Evolutionary conservation across 106 monocot species (phyloP).

Genomic region (Allium fistulosum): DNA sequence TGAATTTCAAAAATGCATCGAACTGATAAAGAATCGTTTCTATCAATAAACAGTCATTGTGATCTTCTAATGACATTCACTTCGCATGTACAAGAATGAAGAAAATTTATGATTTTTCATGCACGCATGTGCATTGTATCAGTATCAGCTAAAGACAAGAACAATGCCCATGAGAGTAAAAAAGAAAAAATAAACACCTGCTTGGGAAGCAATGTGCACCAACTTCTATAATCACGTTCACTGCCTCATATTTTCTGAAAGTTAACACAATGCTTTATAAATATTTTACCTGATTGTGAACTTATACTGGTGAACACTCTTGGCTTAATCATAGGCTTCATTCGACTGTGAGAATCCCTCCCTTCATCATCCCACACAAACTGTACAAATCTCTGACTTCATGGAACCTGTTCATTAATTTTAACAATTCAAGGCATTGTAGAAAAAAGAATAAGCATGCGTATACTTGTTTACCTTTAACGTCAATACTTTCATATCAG

Average conservation of each 20-base stretch:
- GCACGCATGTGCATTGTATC: too few species aligned
- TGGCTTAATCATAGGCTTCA: conserved; percentile 50
- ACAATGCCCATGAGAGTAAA: background rate
- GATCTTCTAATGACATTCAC: too few species aligned
- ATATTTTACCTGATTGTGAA: conserved; percentile 37
- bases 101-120: too few species aligned
- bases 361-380: conserved; percentile 68
- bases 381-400: conserved; percentile 64
- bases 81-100: too few species aligned
- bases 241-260: conserved; percentile 95
- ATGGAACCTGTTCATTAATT: conserved; percentile 58
- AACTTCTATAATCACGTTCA: conserved; percentile 46
- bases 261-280: conserved; percentile 62
- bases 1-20: too few species aligned
- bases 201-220: conserved; percentile 78
- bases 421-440: background rate
- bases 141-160: too few species aligned
- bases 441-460: conserved; percentile 8
- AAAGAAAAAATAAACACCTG: conserved; percentile 35
- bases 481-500: conserved; percentile 42
- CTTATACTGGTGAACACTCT: conserved; percentile 30
- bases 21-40: too few species aligned
- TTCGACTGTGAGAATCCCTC: conserved; percentile 28
- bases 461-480: conserved; percentile 49
- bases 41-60: too few species aligned